Percentiles rank a stretch among this genome's conserved stretches.
These are phyloP conservation scores for Phaeolepiota aurea DNA, from an alignment of 768 basidiomycete genomes.

Conservation along the genomic window DNA sequence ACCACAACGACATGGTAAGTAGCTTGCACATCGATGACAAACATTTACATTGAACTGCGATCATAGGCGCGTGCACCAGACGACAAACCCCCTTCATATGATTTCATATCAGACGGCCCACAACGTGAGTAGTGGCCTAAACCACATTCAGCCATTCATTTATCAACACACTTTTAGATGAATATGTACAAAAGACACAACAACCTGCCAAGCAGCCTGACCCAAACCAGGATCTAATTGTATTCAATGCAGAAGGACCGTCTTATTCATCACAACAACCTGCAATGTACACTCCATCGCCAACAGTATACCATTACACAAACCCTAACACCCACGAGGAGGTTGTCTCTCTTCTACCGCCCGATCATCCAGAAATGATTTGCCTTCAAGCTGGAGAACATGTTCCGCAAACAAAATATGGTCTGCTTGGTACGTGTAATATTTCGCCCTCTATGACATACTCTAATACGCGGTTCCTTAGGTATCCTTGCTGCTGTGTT, in stretches of 20 bases:
- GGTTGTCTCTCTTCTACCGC: slow-evolving; percentile 58
- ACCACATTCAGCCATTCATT: too few species aligned
- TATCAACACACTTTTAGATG: not conserved
- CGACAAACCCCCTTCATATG: slow-evolving; percentile 46
- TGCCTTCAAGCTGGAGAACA: slow-evolving; percentile 78
- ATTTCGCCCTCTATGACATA: slow-evolving; percentile 5
- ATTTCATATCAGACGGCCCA: slow-evolving; percentile 21
- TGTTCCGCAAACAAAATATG: slow-evolving; percentile 51
- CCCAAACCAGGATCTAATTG: slow-evolving; percentile 1
- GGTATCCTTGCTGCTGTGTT: slow-evolving; percentile 76
- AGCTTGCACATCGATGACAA: not conserved
- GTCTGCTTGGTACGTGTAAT: slow-evolving; percentile 51
- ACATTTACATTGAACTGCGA: slow-evolving; percentile 1
- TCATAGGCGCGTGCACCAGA: slow-evolving; percentile 12
- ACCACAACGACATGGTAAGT: slow-evolving; percentile 16
- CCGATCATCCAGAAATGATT: slow-evolving; percentile 76
- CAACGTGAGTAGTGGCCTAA: slow-evolving; percentile 15
- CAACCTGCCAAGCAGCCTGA: slow-evolving; percentile 1
- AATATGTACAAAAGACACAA: not conserved
- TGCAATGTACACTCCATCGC: slow-evolving; percentile 24
- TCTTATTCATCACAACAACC: slow-evolving; percentile 20
- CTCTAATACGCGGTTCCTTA: slow-evolving; percentile 14
- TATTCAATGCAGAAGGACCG: slow-evolving; percentile 11
- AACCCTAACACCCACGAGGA: slow-evolving; percentile 53
- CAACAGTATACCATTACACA: slow-evolving; percentile 60